Evolutionary conservation across 1,284 basidiomycete genomes (phyloP), one percentile per base, ranked within the genome.

Genomic region (Leccinum fuscescens): DNA sequence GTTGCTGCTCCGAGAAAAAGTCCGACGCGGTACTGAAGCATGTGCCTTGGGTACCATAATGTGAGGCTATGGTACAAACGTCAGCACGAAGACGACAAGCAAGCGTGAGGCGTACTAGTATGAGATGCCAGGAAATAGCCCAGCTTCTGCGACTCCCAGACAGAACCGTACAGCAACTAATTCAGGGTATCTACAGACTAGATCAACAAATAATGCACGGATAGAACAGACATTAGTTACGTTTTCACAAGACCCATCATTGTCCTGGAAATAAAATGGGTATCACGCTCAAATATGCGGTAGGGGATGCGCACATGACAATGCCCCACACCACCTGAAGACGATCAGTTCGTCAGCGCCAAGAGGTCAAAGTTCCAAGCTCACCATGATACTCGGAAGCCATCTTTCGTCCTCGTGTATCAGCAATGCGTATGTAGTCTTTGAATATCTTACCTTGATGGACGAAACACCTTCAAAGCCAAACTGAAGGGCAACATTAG

Each of bases 131-230:
- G 87, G 86, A 67, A 89, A 87, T 24, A 90, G 72, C 0, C 89
- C 89, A 7, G 86, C 85, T 70, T 91, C 89, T 0, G 86, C 81
- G 1, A 89, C 69, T 2, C 89, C 89, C 3, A 90, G 80, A 59
- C 77, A 83, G 6, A 85, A 77, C 29, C 84, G 83, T 8, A 78
- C 78, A 20, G 81, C 86, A 14, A 88, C 80, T 4, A 89, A 79
- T 67, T 88, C 80, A 20, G 79, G 80, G 66, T 86, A 89, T 52
- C 84, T 87, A 46, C 11, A 2, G 17, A 14, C 27, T 14, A 29
- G 24, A 12, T 20, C 59, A 58, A 52, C 12, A 3, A 46, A 31
- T 42, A 11, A 58, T 2, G 4, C 31, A 22, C 60, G 72, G 20
- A 33, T 22, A 15, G 46, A 22, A 48, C 46, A 48, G 12, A 22